phyloP scores from a whole-genome alignment of 805 yeast genomes.

The Teunomyces barrocoloradensis region DNA sequence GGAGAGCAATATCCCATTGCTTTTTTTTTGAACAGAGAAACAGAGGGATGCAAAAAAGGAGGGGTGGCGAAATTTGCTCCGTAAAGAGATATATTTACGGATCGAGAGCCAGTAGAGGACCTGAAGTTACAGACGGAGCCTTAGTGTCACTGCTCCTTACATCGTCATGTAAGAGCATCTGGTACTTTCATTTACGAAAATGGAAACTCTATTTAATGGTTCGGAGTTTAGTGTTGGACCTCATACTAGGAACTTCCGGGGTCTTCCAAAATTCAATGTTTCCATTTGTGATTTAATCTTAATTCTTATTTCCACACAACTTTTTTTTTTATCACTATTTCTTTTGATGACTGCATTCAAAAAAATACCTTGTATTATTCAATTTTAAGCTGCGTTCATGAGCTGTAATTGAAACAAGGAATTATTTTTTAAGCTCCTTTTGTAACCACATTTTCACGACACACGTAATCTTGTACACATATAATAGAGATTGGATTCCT shows the following conservation, averaged over 20 bases:
- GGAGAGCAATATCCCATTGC: not conserved
- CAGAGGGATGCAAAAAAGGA: not conserved
- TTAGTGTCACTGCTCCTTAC: no score
- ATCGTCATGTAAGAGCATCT: not conserved
- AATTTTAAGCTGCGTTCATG: not conserved
- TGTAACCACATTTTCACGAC: constrained; percentile 3
- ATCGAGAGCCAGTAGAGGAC: no score
- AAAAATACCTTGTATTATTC: not conserved
- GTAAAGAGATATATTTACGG: not conserved
- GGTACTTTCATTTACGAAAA: not conserved
- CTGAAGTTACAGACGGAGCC: no score
- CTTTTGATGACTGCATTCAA: not conserved
- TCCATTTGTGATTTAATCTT: not conserved
- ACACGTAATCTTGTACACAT: not conserved
- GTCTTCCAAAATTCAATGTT: not conserved
- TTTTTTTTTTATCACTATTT: not conserved
- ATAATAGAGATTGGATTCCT: not conserved
- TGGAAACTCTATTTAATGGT: not conserved
- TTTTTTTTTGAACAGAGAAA: not conserved
- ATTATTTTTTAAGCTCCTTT: not conserved
- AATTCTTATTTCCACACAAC: not conserved
- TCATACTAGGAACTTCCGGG: not conserved
- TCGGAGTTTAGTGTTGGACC: not conserved
- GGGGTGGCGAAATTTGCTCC: not conserved
- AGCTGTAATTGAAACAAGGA: constrained; percentile 3